A percentile compares a stretch with the other conserved stretches of the same genome.
Conservation (phyloP, 176 grass and related monocot species). For the Aegilops speltoides region DNA sequence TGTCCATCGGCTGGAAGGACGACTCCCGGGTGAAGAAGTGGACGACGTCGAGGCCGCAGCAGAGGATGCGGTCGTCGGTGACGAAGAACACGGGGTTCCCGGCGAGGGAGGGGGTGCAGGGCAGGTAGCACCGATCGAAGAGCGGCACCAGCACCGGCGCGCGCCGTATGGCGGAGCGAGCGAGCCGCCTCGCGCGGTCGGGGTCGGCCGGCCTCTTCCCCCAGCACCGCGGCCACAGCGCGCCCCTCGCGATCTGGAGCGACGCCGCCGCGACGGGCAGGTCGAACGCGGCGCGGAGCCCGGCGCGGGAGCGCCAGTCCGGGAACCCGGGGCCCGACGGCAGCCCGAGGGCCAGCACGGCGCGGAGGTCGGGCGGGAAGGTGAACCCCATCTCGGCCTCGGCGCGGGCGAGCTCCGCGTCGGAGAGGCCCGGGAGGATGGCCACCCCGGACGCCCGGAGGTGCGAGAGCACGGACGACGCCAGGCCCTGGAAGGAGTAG, state of each 20-base stretch:
- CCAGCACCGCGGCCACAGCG: slow-evolving; percentile 86
- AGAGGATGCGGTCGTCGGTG: slow-evolving; percentile 81
- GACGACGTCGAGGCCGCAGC: slow-evolving; percentile 82
- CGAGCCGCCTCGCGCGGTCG: slow-evolving; percentile 56
- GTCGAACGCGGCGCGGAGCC: slow-evolving; percentile 46
- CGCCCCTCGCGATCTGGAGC: slow-evolving; percentile 49
- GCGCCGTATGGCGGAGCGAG: slow-evolving; percentile 65
- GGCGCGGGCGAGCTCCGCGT: slow-evolving; percentile 59
- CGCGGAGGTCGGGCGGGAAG: slow-evolving; percentile 92
- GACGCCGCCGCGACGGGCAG: slow-evolving; percentile 61
- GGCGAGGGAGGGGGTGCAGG: slow-evolving; percentile 71
- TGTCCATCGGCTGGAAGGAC: slow-evolving; percentile 41
- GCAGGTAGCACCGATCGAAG: slow-evolving; percentile 89
- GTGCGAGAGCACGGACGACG: slow-evolving; percentile 48
- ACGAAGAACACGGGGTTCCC: slow-evolving; percentile 97
- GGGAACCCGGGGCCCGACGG: slow-evolving; percentile 72
- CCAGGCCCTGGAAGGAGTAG: slow-evolving; percentile 66
- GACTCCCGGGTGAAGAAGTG: slow-evolving; percentile 83
- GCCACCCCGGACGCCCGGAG: slow-evolving; percentile 54
- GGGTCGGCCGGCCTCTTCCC: slow-evolving; percentile 57
- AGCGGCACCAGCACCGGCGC: slow-evolving; percentile 74
- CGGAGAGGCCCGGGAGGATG: slow-evolving; percentile 58
- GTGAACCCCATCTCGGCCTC: slow-evolving; percentile 81
- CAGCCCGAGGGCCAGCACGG: slow-evolving; percentile 64
- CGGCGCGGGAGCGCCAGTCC: slow-evolving; percentile 57